phyloP scores from a whole-genome alignment of 2,329 filamentous ascomycete genomes.

The Didymella exigua region DNA sequence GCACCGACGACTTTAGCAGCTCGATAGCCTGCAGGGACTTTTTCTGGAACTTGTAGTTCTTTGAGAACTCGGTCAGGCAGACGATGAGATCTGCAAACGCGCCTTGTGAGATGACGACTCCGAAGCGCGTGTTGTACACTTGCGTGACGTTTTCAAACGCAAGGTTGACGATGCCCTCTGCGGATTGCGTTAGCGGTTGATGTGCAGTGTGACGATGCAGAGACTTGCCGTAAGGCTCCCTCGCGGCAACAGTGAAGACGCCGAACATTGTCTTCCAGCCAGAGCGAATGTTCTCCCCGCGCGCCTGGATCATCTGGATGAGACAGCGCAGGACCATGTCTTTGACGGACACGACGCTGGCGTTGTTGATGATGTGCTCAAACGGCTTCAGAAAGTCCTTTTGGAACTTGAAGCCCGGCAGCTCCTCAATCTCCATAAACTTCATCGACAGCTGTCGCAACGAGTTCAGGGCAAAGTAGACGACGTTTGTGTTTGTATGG shows the following conservation, averaged over 20 bases:
- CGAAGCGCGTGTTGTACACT: conserved; percentile 94
- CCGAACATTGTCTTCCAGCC: conserved; percentile 99
- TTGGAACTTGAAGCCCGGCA: conserved; percentile 99
- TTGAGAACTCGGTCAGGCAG: conserved; percentile 96
- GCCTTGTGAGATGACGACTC: conserved; percentile 92
- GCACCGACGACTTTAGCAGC: conserved; percentile 88
- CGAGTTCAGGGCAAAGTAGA: conserved; percentile 96
- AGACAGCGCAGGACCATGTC: conserved; percentile 96
- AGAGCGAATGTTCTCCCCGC: conserved; percentile 94
- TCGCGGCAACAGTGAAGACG: conserved; percentile 93
- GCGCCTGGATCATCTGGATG: conserved; percentile 98
- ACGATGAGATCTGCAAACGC: conserved; percentile 96
- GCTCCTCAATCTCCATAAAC: conserved; percentile 97
- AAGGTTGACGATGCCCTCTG: conserved; percentile 92
- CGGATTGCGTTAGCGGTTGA: conserved; percentile 20
- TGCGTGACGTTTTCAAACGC: conserved; percentile 96
- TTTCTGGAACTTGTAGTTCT: conserved; percentile 98
- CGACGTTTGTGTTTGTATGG: conserved; percentile 93
- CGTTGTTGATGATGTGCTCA: conserved; percentile 95
- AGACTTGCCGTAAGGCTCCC: conserved; percentile 75
- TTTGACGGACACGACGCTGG: conserved; percentile 88
- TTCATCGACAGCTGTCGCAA: conserved; percentile 95
- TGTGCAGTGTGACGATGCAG: background rate
- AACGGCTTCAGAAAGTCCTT: conserved; percentile 99
- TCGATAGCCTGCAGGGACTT: conserved; percentile 97